These are phyloP conservation scores for Carpinus viminea DNA, from an alignment of 306 rosid genomes.

Conservation along the genomic window DNA sequence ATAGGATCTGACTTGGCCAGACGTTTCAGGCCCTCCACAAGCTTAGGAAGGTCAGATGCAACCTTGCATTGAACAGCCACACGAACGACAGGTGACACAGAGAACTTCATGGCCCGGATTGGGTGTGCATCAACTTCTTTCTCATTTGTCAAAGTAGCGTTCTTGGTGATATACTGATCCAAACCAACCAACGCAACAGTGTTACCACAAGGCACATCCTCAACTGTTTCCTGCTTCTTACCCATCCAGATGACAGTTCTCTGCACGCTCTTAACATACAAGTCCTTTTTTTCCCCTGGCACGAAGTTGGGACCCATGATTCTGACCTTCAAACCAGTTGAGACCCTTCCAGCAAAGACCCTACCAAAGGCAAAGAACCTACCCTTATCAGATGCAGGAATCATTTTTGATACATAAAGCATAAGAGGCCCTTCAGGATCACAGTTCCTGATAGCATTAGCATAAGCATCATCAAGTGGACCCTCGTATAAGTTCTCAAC, in stretches of 20 bases:
- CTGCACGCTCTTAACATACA: slow-evolving; percentile 87
- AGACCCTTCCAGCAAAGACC: slow-evolving; percentile 79
- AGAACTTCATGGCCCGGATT: slow-evolving; percentile 88
- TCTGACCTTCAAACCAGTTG: slow-evolving; percentile 90
- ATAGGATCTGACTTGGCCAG: slow-evolving; percentile 94
- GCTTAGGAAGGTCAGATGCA: slow-evolving; percentile 95
- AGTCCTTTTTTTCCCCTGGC: slow-evolving; percentile 87
- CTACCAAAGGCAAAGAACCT: slow-evolving; percentile 93
- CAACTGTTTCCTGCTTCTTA: slow-evolving; percentile 87
- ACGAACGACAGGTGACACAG: slow-evolving; percentile 89
- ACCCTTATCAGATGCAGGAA: slow-evolving; percentile 96
- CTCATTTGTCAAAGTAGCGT: slow-evolving; percentile 91
- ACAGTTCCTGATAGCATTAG: slow-evolving; percentile 73
- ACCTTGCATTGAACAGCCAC: slow-evolving; percentile 97
- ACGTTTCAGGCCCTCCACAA: slow-evolving; percentile 90
- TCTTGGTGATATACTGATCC: slow-evolving; percentile 91
- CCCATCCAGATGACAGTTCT: slow-evolving; percentile 99
- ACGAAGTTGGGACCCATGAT: slow-evolving; percentile 95
- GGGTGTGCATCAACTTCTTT: slow-evolving; percentile 92
- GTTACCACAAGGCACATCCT: slow-evolving; percentile 96
- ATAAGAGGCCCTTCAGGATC: slow-evolving; percentile 94
- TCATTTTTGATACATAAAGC: slow-evolving; percentile 96
- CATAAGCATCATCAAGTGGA: slow-evolving; percentile 83
- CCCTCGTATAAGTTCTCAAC: slow-evolving; percentile 97
- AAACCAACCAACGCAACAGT: slow-evolving; percentile 90